phyloP scores from a whole-genome alignment of 1,284 basidiomycete species.

The Apiotrichum mycotoxinovorans region DNA sequence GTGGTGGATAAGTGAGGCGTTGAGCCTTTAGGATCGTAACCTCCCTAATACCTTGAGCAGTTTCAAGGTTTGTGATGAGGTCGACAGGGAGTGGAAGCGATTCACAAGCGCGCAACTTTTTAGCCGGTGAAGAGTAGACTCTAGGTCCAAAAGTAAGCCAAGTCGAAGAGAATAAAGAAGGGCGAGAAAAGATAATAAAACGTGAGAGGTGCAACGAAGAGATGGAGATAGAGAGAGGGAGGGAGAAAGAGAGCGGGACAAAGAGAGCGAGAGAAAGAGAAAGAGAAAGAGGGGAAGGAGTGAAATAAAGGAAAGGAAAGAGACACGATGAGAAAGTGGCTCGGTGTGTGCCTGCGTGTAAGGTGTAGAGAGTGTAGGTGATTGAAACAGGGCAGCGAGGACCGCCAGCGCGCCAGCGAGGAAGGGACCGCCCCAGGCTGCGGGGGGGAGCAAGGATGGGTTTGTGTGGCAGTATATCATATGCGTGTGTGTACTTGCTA shows the following conservation, averaged over 20 bases:
- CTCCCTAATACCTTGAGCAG: no score
- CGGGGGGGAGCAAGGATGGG: no score
- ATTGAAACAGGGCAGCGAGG: no score
- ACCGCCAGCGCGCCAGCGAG: no score
- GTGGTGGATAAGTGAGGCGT: not conserved
- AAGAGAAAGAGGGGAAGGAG: not conserved
- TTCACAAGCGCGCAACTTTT: not conserved
- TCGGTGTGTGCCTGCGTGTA: no score
- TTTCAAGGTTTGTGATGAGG: not conserved
- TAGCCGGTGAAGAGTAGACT: no score
- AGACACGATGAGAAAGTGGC: no score
- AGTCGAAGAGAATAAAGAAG: not conserved
- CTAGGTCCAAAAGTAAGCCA: not conserved
- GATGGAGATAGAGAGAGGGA: not conserved
- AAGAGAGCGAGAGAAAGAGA: not conserved
- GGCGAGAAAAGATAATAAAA: conserved; percentile 2
- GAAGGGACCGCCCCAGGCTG: no score
- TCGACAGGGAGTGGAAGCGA: not conserved
- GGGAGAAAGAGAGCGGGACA: not conserved
- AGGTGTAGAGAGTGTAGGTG: not conserved
- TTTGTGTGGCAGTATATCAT: no score
- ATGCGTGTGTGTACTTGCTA: no score
- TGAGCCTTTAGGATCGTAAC: no score
- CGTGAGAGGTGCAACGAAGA: not conserved
- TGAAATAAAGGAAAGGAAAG: not conserved